Base-by-base conservation (phyloP, 2,329 filamentous ascomycete species). In the Xylariomycetidae sp. region DNA sequence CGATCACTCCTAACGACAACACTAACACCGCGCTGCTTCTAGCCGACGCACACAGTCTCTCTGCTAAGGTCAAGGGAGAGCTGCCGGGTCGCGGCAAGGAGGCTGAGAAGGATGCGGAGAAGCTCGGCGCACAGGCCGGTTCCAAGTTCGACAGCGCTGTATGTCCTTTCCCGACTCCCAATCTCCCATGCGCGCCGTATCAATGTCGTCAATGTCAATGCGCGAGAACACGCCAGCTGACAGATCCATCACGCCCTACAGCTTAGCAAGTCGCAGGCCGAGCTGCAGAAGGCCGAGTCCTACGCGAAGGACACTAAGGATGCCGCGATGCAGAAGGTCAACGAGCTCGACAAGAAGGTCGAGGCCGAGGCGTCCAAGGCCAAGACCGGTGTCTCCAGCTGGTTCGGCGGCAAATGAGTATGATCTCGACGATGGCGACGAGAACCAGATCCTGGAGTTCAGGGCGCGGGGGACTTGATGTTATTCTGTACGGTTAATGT, bases 261-360 rank as follows among this genome's bases (percentile, higher is more conserved):
- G 71, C 60, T 77, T 37, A 63, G 72, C 44, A 79, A 81, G 52
- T 75, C 78, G 35, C 77, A 85, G 51, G 65, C 70, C 49, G 70
- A 73, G 15, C 26, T 29, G 13, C 26, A 29, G 15, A 15, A 18
- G 31, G 65, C 73, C 38, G 69, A 81, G 45, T 60, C 74, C 17
- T 73, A 75, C 48, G 68, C 72, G 29, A 76, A 81, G 54, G 74
- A 82, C 14, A 66, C 74, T 38, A 73, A 82, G 47, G 73, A 78
- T 25, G 71, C 81, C 40, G 64, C 79, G 19, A 61, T 82, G 50
- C 76, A 80, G 57, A 84, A 87, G 53, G 77, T 92, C 32, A 82
- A 95, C 61, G 76, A 82, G 59, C 81, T 89, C 51, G 89, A 95
- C 64, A 76, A 78, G 52, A 88, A 79, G 46, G 82, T 95, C 32